Base-by-base conservation (phyloP, 1,284 basidiomycete species). In the Neonothopanus nambi region DNA sequence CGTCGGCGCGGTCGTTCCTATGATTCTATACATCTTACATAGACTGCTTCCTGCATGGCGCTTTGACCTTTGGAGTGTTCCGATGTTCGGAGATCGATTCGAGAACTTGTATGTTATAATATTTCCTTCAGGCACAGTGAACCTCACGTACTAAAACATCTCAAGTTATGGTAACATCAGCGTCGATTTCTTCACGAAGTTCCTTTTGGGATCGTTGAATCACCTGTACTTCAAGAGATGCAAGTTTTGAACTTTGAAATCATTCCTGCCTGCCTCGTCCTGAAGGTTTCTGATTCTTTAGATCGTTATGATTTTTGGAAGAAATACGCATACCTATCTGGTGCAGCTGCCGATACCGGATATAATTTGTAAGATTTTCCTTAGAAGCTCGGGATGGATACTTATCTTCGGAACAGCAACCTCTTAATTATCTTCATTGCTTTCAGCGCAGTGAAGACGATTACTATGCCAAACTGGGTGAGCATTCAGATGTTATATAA, bases 401-500 rank as follows among this genome's bases (percentile, higher is more conserved):
- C 3, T 24, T 18, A 9, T 21, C 2, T 23, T 24, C n/a, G n/a
- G n/a, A 17, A 36, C 28, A 53, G 51, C 42, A 65, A 63, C 55
- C 59, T 65, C 59, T 60, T 65, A 3, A 43, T 65, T 8, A 36
- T 65, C 15, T 65, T 65, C 54, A 62, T 65, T 28, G 63, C 63
- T 13, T 65, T 65, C 43, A 62, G 62, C 18, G 59, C 57, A 18
- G 56, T 37, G 8, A 60, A 60, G 57, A 58, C 53, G 3, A 54
- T 60, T 6, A 35, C 56, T 5, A 60, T 60, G 59, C 38, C 59
- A 2, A 40, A 49, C 23, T 60, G 59, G 59, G 56, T 57, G 6
- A 24, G 53, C n/a, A n/a, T n/a, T n/a, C n/a, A n/a, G n/a, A n/a
- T n/a, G n/a, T n/a, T n/a, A n/a, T n/a, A n/a, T n/a, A n/a, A n/a